These are phyloP conservation scores for Botrytis squamosa DNA, from an alignment of 2,329 filamentous ascomycete genomes.

Conservation along the genomic window DNA sequence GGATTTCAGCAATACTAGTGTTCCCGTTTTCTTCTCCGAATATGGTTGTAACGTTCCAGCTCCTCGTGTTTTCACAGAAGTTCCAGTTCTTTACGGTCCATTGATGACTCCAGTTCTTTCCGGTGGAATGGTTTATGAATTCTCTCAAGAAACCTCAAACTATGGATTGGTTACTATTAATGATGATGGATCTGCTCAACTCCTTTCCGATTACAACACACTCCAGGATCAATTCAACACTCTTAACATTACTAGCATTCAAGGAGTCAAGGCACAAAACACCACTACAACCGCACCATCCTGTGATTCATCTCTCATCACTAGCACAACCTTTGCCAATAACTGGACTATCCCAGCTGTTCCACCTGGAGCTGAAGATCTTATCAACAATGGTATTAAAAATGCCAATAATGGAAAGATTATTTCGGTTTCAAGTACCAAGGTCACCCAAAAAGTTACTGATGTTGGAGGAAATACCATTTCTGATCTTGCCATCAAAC, in stretches of 20 bases:
- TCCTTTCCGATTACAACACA: conserved; percentile 68
- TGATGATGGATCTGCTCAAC: conserved; percentile 54
- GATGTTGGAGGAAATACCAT: conserved; percentile 57
- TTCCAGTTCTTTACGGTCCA: conserved; percentile 66
- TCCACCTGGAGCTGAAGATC: conserved; percentile 64
- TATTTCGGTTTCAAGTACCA: conserved; percentile 54
- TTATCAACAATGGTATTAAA: conserved; percentile 75
- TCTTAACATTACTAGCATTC: conserved; percentile 68
- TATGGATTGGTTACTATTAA: conserved; percentile 65
- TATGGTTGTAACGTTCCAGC: conserved; percentile 72
- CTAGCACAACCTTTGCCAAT: conserved; percentile 63
- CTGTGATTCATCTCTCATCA: conserved; percentile 68
- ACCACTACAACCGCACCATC: conserved; percentile 56
- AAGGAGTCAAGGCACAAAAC: conserved; percentile 59
- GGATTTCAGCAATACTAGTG: conserved; percentile 63
- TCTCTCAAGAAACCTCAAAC: conserved; percentile 66
- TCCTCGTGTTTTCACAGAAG: conserved; percentile 76
- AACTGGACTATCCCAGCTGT: conserved; percentile 75
- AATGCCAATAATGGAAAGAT: conserved; percentile 65
- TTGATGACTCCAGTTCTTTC: conserved; percentile 69
- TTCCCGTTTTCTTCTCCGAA: conserved; percentile 82
- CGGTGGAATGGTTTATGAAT: conserved; percentile 81
- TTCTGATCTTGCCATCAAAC: conserved; percentile 59
- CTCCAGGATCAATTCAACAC: conserved; percentile 73
- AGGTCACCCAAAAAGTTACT: conserved; percentile 57